These are phyloP conservation scores for Yamadazyma friedrichii DNA, from an alignment of 1,139 yeast genomes.

Conservation along the genomic window DNA sequence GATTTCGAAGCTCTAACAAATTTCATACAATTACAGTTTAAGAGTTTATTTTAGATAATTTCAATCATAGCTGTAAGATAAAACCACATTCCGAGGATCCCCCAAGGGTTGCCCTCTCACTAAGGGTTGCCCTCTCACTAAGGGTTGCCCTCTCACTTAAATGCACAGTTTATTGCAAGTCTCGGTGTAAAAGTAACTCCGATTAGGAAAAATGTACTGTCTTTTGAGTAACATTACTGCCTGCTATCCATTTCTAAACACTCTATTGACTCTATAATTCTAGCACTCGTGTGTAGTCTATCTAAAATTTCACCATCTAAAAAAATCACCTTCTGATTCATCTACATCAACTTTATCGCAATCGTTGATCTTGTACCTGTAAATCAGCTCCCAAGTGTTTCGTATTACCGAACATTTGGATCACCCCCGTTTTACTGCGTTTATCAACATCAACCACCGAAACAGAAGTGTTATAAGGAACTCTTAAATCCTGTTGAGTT, in stretches of 20 bases:
- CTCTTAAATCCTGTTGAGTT: constrained; percentile 46
- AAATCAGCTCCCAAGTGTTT: constrained; percentile 61
- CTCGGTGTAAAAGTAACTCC: too few species aligned
- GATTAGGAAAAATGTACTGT: too few species aligned
- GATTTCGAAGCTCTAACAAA: neutral
- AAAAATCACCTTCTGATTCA: too few species aligned
- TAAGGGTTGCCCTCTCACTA: too few species aligned
- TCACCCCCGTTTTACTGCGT: constrained; percentile 34
- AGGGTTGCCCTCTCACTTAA: too few species aligned
- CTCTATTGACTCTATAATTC: neutral
- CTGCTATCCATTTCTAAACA: neutral
- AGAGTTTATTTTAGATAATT: neutral
- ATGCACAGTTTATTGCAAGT: too few species aligned
- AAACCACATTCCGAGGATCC: too few species aligned
- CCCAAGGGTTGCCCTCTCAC: too few species aligned
- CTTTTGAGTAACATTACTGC: too few species aligned
- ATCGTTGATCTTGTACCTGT: constrained; percentile 49
- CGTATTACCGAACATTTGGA: constrained; percentile 58
- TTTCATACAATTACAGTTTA: too few species aligned
- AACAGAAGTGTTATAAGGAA: constrained; percentile 73
- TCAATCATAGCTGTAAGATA: neutral
- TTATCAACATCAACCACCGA: constrained; percentile 58
- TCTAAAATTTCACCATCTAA: neutral
- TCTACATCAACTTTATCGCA: constrained; percentile 19
- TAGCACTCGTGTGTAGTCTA: neutral